Conservation (phyloP, 148 eudicot genomes). For the Limonium bicolor region DNA sequence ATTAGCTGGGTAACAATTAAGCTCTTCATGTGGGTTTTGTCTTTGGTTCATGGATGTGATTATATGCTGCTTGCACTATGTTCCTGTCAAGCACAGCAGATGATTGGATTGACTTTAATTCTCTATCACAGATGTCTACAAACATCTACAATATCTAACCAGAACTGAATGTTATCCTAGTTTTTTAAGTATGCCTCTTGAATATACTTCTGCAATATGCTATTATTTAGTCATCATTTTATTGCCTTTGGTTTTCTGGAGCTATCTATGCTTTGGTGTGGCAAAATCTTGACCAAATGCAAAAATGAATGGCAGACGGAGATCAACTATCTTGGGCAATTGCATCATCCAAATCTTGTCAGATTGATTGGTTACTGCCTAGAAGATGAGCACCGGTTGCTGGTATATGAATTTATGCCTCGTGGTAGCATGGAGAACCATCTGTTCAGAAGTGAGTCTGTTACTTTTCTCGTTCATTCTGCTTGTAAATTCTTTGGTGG, state of each 20-base stretch:
- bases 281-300: not conserved
- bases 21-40: not conserved
- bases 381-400: slow-evolving; percentile 50
- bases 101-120: not conserved
- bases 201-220: not conserved
- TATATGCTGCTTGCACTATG: not conserved
- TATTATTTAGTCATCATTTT: not conserved
- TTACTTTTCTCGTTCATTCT: no score
- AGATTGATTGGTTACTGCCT: slow-evolving; percentile 43
- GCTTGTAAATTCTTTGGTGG: not conserved
- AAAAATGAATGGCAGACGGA: not conserved
- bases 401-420: slow-evolving; percentile 55
- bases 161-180: no score
- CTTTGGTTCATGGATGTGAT: not conserved
- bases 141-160: not conserved
- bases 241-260: not conserved
- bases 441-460: slow-evolving; percentile 4
- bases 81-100: no score
- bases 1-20: no score
- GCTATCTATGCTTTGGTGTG: not conserved
- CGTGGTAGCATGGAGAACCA: slow-evolving; percentile 6
- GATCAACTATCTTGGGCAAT: slow-evolving; percentile 38
- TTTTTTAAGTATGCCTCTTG: no score
- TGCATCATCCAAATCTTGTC: slow-evolving; percentile 52
- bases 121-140: not conserved